Percentiles rank a stretch among this genome's conserved stretches.
Conservation (phyloP, 306 rosid species). For the Cucumis cinereus region DNA sequence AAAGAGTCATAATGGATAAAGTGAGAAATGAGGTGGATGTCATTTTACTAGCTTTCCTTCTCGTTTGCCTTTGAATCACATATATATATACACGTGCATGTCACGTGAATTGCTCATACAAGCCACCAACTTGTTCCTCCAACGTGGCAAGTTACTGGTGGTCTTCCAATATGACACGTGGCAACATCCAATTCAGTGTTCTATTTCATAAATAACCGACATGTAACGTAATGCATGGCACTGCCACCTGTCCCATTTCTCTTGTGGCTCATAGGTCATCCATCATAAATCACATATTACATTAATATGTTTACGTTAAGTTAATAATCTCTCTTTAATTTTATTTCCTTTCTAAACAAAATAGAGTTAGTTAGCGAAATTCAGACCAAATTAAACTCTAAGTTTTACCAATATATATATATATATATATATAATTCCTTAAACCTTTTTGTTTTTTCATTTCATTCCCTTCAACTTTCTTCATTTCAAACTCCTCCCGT, state of each 20-base stretch:
- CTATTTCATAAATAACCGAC: neutral
- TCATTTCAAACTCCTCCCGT: neutral
- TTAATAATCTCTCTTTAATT: neutral
- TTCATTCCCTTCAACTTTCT: neutral
- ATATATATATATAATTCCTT: neutral
- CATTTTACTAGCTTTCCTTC: neutral
- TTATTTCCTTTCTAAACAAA: neutral
- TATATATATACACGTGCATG: neutral
- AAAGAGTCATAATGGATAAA: neutral
- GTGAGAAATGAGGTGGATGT: neutral
- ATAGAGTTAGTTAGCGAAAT: neutral
- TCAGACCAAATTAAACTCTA: neutral
- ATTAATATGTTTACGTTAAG: neutral
- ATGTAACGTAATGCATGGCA: neutral
- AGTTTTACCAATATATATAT: neutral
- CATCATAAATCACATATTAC: neutral
- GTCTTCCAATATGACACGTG: neutral
- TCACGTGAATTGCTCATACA: neutral
- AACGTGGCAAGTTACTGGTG: neutral
- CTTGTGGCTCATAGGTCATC: neutral
- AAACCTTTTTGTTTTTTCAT: neutral
- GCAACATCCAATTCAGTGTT: neutral
- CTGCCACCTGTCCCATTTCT: neutral
- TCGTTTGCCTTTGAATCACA: neutral
- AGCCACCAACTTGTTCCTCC: neutral